These are phyloP conservation scores for Pythium biforme DNA, from an alignment of 352 stramenopile species.

Conservation along the genomic window DNA sequence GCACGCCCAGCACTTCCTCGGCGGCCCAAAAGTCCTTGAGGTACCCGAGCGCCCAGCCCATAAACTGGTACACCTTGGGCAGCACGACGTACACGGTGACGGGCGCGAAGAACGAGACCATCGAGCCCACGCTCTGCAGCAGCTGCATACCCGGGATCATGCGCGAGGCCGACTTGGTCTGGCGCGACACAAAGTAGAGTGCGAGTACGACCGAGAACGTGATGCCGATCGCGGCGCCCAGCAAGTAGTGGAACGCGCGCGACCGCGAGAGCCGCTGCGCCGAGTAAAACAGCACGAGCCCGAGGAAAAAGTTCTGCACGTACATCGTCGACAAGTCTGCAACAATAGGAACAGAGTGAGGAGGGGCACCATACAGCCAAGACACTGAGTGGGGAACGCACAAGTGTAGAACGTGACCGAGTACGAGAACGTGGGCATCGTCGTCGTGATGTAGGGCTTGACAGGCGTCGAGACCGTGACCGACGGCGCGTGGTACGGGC, in stretches of 20 bases:
- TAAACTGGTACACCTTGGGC: slow-evolving; percentile 65
- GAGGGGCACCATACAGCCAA: background rate
- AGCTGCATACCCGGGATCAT: slow-evolving; percentile 72
- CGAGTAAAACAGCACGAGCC: slow-evolving; percentile 68
- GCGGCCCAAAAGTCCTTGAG: slow-evolving; percentile 63
- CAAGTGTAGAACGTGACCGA: slow-evolving; percentile 67
- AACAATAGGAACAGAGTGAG: background rate
- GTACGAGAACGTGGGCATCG: slow-evolving; percentile 46
- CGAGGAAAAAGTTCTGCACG: slow-evolving; percentile 73
- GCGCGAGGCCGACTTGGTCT: slow-evolving; percentile 64
- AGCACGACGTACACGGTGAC: slow-evolving; percentile 79
- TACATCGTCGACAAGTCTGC: slow-evolving; percentile 67
- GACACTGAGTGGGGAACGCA: slow-evolving; percentile 33
- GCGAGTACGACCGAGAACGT: slow-evolving; percentile 76
- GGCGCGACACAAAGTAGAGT: slow-evolving; percentile 77
- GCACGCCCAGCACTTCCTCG: slow-evolving; percentile 70
- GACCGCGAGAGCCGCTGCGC: slow-evolving; percentile 63
- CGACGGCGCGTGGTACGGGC: slow-evolving; percentile 77
- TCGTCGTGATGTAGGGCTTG: slow-evolving; percentile 56
- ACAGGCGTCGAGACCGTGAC: slow-evolving; percentile 57
- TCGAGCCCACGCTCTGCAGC: slow-evolving; percentile 61
- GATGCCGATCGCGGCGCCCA: slow-evolving; percentile 65
- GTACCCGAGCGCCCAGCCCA: slow-evolving; percentile 59
- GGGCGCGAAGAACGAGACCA: slow-evolving; percentile 70
- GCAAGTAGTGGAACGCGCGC: slow-evolving; percentile 75